Evolutionary conservation across 2,329 filamentous ascomycete genomes (phyloP).

Genomic region (Ploettnerulaceae sp.): DNA sequence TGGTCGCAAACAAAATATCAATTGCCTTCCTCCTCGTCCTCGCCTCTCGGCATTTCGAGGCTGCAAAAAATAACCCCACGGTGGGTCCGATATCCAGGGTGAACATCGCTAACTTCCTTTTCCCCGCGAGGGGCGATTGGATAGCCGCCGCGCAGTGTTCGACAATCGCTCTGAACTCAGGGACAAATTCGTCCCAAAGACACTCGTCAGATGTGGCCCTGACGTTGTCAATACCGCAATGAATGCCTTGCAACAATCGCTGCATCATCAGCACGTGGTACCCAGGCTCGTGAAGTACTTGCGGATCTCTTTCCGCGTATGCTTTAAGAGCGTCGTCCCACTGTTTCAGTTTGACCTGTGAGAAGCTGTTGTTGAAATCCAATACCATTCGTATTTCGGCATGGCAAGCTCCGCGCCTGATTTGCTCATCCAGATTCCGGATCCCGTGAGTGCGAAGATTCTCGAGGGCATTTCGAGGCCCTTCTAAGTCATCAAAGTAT

Average conservation of each 20-base stretch:
- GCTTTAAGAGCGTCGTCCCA: background rate
- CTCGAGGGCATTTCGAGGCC: background rate
- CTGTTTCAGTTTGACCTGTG: background rate
- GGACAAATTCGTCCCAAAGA: conserved; percentile 8
- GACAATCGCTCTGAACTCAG: conserved; percentile 8
- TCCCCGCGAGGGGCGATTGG: background rate
- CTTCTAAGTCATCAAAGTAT: background rate
- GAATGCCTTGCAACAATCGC: conserved; percentile 9
- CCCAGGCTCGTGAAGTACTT: background rate
- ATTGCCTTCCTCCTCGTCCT: conserved; percentile 6
- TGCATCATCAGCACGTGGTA: conserved; percentile 5
- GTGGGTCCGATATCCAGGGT: conserved; percentile 12
- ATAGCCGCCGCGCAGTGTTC: background rate
- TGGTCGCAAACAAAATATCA: background rate
- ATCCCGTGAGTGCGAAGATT: background rate
- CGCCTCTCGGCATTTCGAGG: conserved; percentile 7
- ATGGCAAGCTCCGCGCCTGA: background rate
- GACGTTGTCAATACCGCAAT: conserved; percentile 7
- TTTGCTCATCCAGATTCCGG: background rate
- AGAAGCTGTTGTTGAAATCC: background rate
- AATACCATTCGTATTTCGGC: background rate
- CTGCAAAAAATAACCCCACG: background rate
- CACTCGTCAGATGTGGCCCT: conserved; percentile 1
- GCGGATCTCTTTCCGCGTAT: background rate
- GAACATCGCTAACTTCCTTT: background rate